phyloP scores from a whole-genome alignment of 2,329 filamentous ascomycete genomes.

The Penicillium sp. region DNA sequence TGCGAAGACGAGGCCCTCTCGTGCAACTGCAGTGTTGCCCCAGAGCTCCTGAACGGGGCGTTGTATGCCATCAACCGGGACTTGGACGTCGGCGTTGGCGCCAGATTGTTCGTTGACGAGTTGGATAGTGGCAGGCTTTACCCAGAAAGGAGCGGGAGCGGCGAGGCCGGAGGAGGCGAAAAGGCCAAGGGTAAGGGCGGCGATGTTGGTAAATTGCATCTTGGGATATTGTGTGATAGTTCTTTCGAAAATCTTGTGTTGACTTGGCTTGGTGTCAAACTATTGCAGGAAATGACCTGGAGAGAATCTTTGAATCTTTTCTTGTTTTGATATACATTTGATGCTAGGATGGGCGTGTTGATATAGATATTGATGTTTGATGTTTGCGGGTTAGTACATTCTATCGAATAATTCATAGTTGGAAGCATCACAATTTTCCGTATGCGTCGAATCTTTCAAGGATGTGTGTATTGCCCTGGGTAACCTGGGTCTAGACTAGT shows the following conservation, averaged over 20 bases:
- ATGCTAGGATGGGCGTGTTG: neutral
- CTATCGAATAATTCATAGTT: constrained; percentile 4
- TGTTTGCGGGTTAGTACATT: constrained; percentile 1
- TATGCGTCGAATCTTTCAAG: constrained; percentile 4
- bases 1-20: constrained; percentile 18
- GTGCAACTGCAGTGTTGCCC: constrained; percentile 19
- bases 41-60: constrained; percentile 20
- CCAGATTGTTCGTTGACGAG: constrained; percentile 26
- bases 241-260: neutral
- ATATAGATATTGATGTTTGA: neutral
- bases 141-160: constrained; percentile 5
- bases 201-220: constrained; percentile 19
- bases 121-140: constrained; percentile 18
- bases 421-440: constrained; percentile 1
- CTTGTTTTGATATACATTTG: neutral
- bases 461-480: neutral
- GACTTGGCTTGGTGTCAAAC: neutral
- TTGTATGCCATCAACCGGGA: constrained; percentile 20
- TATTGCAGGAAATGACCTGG: neutral
- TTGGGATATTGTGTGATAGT: constrained; percentile 6
- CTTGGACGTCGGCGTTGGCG: constrained; percentile 17
- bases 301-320: neutral
- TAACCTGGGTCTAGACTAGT: neutral
- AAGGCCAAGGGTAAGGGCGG: constrained; percentile 15
- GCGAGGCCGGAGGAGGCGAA: constrained; percentile 17